phyloP scores from a whole-genome alignment of 345 rosid species.

The Chamaenerion angustifolium region DNA sequence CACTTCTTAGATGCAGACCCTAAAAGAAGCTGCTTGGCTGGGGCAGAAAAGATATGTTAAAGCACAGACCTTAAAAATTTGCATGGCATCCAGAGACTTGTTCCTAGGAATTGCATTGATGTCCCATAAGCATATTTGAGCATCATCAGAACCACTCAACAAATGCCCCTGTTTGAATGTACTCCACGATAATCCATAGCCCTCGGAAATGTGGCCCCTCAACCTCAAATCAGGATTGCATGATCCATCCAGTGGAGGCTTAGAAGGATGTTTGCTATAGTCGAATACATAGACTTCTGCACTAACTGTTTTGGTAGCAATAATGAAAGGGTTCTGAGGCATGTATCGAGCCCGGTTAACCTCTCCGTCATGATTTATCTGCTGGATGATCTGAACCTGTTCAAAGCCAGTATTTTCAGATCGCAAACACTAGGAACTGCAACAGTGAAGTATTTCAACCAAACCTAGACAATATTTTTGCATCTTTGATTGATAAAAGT shows the following conservation, averaged over 20 bases:
- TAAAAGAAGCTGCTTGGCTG: not conserved
- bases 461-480: too few species aligned
- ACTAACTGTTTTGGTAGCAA: conserved; percentile 92
- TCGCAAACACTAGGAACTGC: not conserved
- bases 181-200: conserved; percentile 95
- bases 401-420: not conserved
- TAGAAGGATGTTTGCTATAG: conserved; percentile 84
- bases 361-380: conserved; percentile 94
- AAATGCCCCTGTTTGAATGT: conserved; percentile 83
- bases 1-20: too few species aligned
- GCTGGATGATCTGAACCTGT: conserved; percentile 93
- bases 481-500: too few species aligned
- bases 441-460: too few species aligned
- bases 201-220: conserved; percentile 91
- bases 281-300: conserved; percentile 95
- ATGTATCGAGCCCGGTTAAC: conserved; percentile 96
- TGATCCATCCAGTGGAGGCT: conserved; percentile 84
- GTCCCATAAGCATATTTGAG: conserved; percentile 98
- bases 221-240: conserved; percentile 85
- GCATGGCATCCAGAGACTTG: conserved; percentile 74
- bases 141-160: conserved; percentile 96
- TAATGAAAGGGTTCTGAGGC: conserved; percentile 85
- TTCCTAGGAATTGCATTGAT: conserved; percentile 65
- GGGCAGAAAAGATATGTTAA: not conserved
- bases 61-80: conserved; percentile 55